A percentile compares a stretch with the other conserved stretches of the same genome.
phyloP scores from a whole-genome alignment of 2,329 filamentous ascomycete genomes.

The Aspergillus transmontanensis region DNA sequence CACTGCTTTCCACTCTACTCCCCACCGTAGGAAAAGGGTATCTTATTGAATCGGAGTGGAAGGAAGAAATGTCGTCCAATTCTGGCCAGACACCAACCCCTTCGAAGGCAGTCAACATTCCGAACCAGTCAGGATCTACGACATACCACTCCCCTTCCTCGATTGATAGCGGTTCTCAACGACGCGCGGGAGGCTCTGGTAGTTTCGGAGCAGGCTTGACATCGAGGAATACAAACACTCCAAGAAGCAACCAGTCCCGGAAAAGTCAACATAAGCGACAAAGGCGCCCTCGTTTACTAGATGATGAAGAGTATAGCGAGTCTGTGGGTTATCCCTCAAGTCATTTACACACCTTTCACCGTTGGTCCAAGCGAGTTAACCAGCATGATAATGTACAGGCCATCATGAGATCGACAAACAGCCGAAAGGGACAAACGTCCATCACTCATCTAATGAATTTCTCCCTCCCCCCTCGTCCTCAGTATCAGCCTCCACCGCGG shows the following conservation, averaged over 20 bases:
- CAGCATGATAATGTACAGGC: constrained; percentile 42
- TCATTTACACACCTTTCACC: not conserved
- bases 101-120: constrained; percentile 43
- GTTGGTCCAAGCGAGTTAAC: constrained; percentile 18
- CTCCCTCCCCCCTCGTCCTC: constrained; percentile 73
- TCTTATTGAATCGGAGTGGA: not conserved
- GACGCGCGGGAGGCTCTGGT: constrained; percentile 44
- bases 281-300: constrained; percentile 70
- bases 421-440: constrained; percentile 88
- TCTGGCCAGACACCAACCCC: constrained; percentile 37
- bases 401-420: constrained; percentile 65
- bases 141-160: constrained; percentile 36
- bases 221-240: constrained; percentile 39
- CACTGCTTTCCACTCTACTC: constrained; percentile 29
- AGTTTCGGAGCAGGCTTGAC: constrained; percentile 43
- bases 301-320: constrained; percentile 89
- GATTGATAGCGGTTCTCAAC: constrained; percentile 40
- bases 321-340: constrained; percentile 55
- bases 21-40: not conserved
- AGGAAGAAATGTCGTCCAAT: constrained; percentile 45
- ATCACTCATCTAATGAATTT: constrained; percentile 98
- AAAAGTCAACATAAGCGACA: constrained; percentile 85
- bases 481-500: constrained; percentile 58
- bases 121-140: constrained; percentile 36
- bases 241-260: constrained; percentile 72